Base-by-base conservation (phyloP, 2,329 filamentous ascomycete genomes). In the Amesomyces nigricolor region DNA sequence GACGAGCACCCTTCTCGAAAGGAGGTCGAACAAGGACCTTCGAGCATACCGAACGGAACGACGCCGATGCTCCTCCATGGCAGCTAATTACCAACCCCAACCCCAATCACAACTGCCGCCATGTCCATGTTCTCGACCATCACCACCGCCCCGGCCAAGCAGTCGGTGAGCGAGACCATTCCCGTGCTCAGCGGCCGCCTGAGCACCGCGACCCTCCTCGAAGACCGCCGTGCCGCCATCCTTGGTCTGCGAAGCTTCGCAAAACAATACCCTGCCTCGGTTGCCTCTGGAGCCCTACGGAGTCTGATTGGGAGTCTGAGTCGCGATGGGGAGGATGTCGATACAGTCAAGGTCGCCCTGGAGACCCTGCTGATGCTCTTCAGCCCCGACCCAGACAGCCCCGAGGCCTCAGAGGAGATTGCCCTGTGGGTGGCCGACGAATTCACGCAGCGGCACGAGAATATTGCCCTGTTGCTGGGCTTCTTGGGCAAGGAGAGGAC, bases 331-430 rank as follows among this genome's bases (percentile, higher is more conserved):
- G 89, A 95, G 68, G 94, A 99, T 78, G 87, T 96, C 56, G 94
- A 99, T 71, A 99, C 95, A 5, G 87, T 95, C 68, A 95, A 96
- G 73, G 84, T 95, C 55, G 88, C 96, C 58, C 78, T 99, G 61
- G 94, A 99, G 79, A 99, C 95, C 44, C 76, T 99, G 65, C 77
- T 97, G 69, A 92, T 95, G 85, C 84, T 99, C 40, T 97, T 97
- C 70, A 84, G 73, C 60, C 83, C 83, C 40, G 85, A 85, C 63
- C 77, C 80, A 63, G 75, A 78, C 67, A 95, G 89, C 77, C 81
- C 90, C 32, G 92, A 97, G 78, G 90, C 92, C 52, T 96, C 92
- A 13, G 92, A 97, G 62, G 94, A 99, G 72, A 95, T 99, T 64
- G 88, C 88, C 16, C 77, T 97, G 29, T 99, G 94, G 91, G 79